These are phyloP conservation scores for Simplicillium aogashimaense DNA, from an alignment of 2,329 filamentous ascomycete genomes.

Conservation along the genomic window DNA sequence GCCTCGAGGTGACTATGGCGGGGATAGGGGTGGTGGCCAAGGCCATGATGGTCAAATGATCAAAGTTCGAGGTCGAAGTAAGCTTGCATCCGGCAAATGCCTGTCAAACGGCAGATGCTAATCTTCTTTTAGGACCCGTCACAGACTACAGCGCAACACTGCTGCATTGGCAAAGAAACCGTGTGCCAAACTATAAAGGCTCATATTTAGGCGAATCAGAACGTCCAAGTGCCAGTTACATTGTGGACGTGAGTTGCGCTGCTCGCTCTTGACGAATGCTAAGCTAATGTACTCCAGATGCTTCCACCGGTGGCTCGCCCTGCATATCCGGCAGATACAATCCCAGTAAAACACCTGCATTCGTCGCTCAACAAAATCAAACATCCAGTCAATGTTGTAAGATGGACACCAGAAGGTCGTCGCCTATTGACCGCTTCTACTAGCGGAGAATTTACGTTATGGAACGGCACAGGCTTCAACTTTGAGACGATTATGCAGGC, in stretches of 20 bases:
- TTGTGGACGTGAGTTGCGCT: conserved; percentile 61
- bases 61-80: conserved; percentile 41
- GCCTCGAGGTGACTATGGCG: conserved; percentile 37
- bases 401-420: conserved; percentile 94
- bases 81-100: conserved; percentile 17
- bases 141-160: conserved; percentile 90
- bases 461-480: conserved; percentile 98
- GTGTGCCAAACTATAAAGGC: conserved; percentile 59
- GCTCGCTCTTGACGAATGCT: conserved; percentile 4
- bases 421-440: conserved; percentile 86
- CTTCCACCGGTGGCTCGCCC: conserved; percentile 71
- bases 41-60: conserved; percentile 34
- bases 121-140: conserved; percentile 56
- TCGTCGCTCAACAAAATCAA: conserved; percentile 98
- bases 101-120: conserved; percentile 10
- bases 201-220: conserved; percentile 66
- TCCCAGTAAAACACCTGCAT: conserved; percentile 91
- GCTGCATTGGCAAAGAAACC: conserved; percentile 82
- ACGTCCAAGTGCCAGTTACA: conserved; percentile 78
- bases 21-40: conserved; percentile 25
- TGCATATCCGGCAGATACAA: conserved; percentile 69
- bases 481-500: conserved; percentile 99
- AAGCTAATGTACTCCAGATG: conserved; percentile 47
- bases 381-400: conserved; percentile 91
- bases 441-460: conserved; percentile 94